Evolutionary conservation across 805 yeast species (phyloP).

Genomic region (Saccharomycopsis sp.): DNA sequence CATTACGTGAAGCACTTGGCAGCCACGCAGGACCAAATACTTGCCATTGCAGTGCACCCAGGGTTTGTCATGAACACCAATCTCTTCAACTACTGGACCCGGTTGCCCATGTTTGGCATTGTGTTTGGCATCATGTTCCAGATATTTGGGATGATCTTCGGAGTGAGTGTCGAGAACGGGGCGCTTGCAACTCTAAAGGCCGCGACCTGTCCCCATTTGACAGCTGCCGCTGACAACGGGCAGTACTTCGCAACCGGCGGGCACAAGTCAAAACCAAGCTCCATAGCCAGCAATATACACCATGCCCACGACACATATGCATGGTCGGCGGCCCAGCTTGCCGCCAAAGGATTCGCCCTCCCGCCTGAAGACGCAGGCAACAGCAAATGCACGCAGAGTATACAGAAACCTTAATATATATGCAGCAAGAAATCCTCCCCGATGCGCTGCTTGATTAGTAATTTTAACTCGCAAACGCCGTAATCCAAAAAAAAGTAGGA

Average conservation of each 20-base stretch:
- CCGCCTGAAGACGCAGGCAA: not conserved
- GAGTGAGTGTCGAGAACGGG: constrained; percentile 69
- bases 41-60: constrained; percentile 68
- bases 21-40: constrained; percentile 55
- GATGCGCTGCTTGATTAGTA: not conserved
- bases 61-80: constrained; percentile 84
- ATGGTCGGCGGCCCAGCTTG: constrained; percentile 63
- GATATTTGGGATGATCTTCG: constrained; percentile 59
- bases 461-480: not conserved
- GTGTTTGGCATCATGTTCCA: constrained; percentile 68
- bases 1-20: constrained; percentile 65
- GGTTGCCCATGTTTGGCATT: constrained; percentile 71
- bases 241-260: constrained; percentile 63
- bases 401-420: not conserved
- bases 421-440: not conserved
- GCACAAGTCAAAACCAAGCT: constrained; percentile 46
- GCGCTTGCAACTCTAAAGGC: constrained; percentile 57
- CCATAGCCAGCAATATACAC: constrained; percentile 48
- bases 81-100: constrained; percentile 67
- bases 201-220: constrained; percentile 47
- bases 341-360: constrained; percentile 39
- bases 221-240: constrained; percentile 57
- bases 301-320: constrained; percentile 69
- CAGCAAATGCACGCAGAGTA: not conserved
- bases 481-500: not conserved